phyloP scores from a whole-genome alignment of 192 early-diverging fungal genomes.

The Coemansia sp. region DNA sequence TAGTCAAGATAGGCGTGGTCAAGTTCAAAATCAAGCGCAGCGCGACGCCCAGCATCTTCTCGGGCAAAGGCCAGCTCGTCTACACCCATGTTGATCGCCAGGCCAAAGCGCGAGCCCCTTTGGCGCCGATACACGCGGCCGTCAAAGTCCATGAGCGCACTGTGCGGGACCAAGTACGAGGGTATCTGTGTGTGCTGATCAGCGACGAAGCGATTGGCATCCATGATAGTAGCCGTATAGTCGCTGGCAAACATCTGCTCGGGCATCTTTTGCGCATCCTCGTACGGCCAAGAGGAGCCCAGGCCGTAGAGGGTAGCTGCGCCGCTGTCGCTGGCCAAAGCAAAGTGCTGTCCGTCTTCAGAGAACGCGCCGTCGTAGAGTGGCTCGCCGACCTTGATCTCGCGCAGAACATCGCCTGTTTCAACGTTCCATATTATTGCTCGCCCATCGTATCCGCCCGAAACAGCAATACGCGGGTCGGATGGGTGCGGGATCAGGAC shows the following conservation, averaged over 20 bases:
- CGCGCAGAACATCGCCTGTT: conserved; percentile 61
- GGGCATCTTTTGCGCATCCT: conserved; percentile 56
- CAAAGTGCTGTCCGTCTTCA: conserved; percentile 75
- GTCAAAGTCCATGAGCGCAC: conserved; percentile 67
- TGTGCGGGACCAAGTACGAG: conserved; percentile 66
- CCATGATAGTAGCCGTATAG: conserved; percentile 69
- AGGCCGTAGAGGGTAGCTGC: conserved; percentile 74
- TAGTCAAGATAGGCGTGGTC: conserved; percentile 49
- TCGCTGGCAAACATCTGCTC: conserved; percentile 84
- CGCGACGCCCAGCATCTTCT: conserved; percentile 59
- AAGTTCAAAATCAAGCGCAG: conserved; percentile 59
- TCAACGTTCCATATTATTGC: conserved; percentile 82
- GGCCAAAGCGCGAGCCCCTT: conserved; percentile 62
- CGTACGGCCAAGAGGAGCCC: conserved; percentile 54
- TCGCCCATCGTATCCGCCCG: conserved; percentile 82
- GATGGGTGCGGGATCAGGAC: conserved; percentile 76
- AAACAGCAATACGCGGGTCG: conserved; percentile 72
- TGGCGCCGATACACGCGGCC: conserved; percentile 70
- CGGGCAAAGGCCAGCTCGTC: conserved; percentile 50
- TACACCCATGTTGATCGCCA: conserved; percentile 59
- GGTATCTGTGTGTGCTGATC: conserved; percentile 75
- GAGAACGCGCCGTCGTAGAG: conserved; percentile 79
- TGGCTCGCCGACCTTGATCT: conserved; percentile 58
- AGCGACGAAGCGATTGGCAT: conserved; percentile 68
- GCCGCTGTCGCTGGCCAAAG: conserved; percentile 72